phyloP scores from a whole-genome alignment of 129 eudicot genomes.

The Tanacetum coccineum region DNA sequence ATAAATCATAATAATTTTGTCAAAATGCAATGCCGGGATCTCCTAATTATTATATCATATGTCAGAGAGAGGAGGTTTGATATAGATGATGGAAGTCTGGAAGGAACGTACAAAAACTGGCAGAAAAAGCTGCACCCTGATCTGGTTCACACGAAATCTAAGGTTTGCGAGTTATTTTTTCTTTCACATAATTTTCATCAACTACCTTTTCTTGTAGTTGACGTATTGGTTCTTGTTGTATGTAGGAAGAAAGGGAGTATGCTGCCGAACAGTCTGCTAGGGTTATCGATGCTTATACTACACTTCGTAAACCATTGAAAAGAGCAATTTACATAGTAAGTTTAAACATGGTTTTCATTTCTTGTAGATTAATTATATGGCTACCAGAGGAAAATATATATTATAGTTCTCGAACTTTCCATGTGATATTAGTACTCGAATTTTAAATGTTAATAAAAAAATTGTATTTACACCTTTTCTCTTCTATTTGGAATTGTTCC shows the following conservation, averaged over 20 bases:
- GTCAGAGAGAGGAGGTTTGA: slow-evolving; percentile 64
- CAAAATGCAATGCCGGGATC: too few relatives aligned
- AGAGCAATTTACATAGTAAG: slow-evolving; percentile 83
- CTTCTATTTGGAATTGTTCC: too few relatives aligned
- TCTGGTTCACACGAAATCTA: slow-evolving; percentile 77
- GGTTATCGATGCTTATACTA: slow-evolving; percentile 80
- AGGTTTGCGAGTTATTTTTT: slow-evolving; percentile 36
- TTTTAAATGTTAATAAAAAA: background rate
- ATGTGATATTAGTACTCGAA: background rate
- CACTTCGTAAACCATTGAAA: slow-evolving; percentile 67
- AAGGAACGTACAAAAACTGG: slow-evolving; percentile 85
- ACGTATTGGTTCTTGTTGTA: slow-evolving; percentile 4
- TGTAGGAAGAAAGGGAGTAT: slow-evolving; percentile 79
- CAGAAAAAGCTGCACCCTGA: slow-evolving; percentile 95
- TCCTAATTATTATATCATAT: too few relatives aligned
- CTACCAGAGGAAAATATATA: background rate
- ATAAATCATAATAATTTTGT: too few relatives aligned
- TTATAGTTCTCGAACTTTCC: background rate
- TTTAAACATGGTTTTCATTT: background rate
- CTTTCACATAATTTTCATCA: background rate
- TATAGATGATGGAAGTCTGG: slow-evolving; percentile 53
- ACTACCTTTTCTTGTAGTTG: background rate
- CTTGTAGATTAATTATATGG: background rate
- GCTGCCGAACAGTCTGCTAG: slow-evolving; percentile 94
- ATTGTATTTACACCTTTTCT: too few relatives aligned